Evolutionary conservation across 2,329 filamentous ascomycete species (phyloP).

Genomic region (Talaromyces sp.): DNA sequence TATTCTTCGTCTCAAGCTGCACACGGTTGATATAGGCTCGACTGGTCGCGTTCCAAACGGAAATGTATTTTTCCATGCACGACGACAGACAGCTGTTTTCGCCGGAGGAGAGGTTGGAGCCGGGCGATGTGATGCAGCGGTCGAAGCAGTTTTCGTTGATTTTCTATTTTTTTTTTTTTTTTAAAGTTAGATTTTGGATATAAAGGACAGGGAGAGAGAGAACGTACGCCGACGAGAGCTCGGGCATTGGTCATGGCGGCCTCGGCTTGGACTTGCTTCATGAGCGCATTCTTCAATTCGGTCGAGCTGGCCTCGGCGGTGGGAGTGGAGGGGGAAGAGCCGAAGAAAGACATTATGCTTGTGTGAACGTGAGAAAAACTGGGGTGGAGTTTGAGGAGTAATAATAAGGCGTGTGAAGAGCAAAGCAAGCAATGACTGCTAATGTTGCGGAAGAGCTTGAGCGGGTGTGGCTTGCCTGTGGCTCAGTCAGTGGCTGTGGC

Average conservation of each 20-base stretch:
- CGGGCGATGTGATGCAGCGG: conserved; percentile 66
- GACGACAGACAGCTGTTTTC: conserved; percentile 67
- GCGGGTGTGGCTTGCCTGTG: background rate
- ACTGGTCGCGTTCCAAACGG: conserved; percentile 71
- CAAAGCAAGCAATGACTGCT: too few relatives aligned
- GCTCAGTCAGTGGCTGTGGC: background rate
- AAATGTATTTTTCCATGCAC: conserved; percentile 84
- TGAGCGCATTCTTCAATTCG: conserved; percentile 50
- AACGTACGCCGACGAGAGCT: conserved; percentile 62
- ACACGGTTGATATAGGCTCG: conserved; percentile 57
- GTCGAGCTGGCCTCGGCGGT: conserved; percentile 16
- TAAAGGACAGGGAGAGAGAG: too few relatives aligned
- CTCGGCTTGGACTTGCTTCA: conserved; percentile 61
- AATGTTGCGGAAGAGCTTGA: background rate
- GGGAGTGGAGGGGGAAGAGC: conserved; percentile 28
- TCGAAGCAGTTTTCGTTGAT: conserved; percentile 78
- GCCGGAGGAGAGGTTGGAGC: conserved; percentile 58
- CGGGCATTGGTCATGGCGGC: conserved; percentile 64
- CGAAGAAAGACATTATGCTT: conserved; percentile 34
- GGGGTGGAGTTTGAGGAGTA: background rate
- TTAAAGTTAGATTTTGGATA: background rate
- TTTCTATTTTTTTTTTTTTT: conserved; percentile 57
- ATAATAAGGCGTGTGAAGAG: background rate
- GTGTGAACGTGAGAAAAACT: background rate
- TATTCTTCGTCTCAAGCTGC: conserved; percentile 54